Base-by-base conservation (phyloP, 2,329 filamentous ascomycete genomes). In the Diaporthe helianthi region DNA sequence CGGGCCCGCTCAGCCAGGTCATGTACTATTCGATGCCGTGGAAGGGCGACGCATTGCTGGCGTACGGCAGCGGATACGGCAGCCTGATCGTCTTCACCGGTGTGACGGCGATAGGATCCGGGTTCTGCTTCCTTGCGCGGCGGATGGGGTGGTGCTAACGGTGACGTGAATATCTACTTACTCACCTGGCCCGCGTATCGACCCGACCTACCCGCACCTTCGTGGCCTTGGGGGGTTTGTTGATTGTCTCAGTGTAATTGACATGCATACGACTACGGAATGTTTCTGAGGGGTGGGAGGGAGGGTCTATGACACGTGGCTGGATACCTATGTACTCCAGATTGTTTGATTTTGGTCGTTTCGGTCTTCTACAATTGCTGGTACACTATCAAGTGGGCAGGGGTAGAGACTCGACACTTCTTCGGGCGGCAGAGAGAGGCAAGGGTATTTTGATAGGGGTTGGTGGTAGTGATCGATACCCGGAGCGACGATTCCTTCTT, bases 21-120 rank as follows among this genome's bases (percentile, higher is more conserved):
- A 75, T 90, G 64, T 74, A 89, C 31, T 79, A 77, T 46, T 81
- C 81, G 0, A 79, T 80, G 69, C 80, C 83, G 26, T 87, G 82
- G 83, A 74, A 77, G 69, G 81, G 78, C 31, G 74, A 78, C 65
- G 78, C 76, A 0, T 75, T 74, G 29, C 78, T 80, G 7, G 85
- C 81, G 0, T 88, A 86, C 72, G 82, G 83, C 4, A 85, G 82
- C 52, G 81, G 84, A 3, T 88, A 85, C 74, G 85, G 86, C 2
- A 78, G 80, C 13, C 73, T 89, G 73, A 87, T 88, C 70, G 78
- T 86, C n/a, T 88, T 87, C 71, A 88, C 86, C 0, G 86, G 85
- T 2, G 79, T 84, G 4, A 87, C 85, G 7, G 85, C 85, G 13
- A 73, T 83, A 5, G 73, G 85, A 13, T 83, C 84, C 0, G 84